Base-by-base conservation (phyloP, 2,329 filamentous ascomycete genomes). In the Akanthomyces lecanii region DNA sequence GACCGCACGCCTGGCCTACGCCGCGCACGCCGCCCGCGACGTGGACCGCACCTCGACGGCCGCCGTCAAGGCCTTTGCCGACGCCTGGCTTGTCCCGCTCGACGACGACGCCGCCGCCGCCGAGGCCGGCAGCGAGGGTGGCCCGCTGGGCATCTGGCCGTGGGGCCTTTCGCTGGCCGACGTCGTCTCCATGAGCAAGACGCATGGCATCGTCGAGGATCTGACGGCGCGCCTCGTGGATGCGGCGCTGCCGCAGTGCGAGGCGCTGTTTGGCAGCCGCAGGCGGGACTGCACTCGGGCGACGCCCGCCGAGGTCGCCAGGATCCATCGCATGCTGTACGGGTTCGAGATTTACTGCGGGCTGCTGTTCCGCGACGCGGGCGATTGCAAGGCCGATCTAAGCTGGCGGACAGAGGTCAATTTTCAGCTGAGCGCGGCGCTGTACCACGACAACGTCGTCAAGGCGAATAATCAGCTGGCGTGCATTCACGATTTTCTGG, bases 111-210 rank as follows among this genome's bases (percentile, higher is more conserved):
- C 28, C 21, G 50, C 3, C 8, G 40, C 21, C n/a, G 59, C 40
- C 3, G 36, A 18, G 18, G 50, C 28, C 11, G 50, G 40, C 50
- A 25, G n/a, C 38, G 50, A 47, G 16, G 30, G 40, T 28, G 59
- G 59, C 23, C 59, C 59, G n/a, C 28, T 61, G 4, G 50, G 50
- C 25, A 12, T 61, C 23, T 61, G 59, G 59, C 59, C 59, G 5
- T 61, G 59, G 59, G 59, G 59, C 18, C 40, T 61, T 25, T 54
- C 59, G n/a, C 59, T 54, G 11, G 25, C 38, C 25, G 59, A 61
- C 51, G 50, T 61, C 40, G 59, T 54, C 11, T 18, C 38, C 40
- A 61, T 61, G 59, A 61, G 59, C 50, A 36, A 23, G n/a, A 40
- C 42, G n/a, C 59, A 61, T 30, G 59, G 40, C 48, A 21, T 54